Evolutionary conservation across 768 basidiomycete genomes (phyloP).

Genomic region (Cystoderma amianthinum): DNA sequence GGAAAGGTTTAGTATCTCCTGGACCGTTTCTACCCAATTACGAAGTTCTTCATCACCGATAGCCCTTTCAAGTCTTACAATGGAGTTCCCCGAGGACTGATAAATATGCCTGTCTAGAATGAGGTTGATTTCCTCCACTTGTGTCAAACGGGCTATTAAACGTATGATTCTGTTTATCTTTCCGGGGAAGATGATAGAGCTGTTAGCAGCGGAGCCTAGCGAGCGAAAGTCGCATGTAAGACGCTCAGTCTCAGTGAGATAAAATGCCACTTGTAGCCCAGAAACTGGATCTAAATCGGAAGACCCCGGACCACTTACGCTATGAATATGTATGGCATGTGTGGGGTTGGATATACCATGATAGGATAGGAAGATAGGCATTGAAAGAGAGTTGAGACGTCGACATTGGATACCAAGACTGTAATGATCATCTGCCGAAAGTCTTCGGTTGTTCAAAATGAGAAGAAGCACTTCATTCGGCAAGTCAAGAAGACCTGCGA

Average conservation of each 20-base stretch:
- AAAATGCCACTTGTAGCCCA: neutral
- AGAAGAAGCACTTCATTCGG: slow-evolving; percentile 7
- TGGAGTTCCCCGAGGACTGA: neutral
- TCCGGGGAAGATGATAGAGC: neutral
- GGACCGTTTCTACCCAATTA: neutral
- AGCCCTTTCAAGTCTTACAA: neutral
- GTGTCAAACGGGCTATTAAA: neutral
- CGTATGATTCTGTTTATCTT: neutral
- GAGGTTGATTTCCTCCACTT: neutral
- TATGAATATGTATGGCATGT: neutral
- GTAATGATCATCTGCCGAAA: slow-evolving; percentile 4
- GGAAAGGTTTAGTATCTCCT: neutral
- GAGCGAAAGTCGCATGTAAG: neutral
- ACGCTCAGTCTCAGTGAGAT: neutral
- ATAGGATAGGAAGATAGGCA: slow-evolving; percentile 6
- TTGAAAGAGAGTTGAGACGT: slow-evolving; percentile 5
- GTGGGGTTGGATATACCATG: neutral
- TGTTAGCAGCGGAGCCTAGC: neutral
- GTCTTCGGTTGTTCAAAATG: slow-evolving; percentile 5
- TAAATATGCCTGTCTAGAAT: neutral
- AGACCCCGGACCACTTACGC: neutral
- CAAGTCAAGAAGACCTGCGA: slow-evolving; percentile 3
- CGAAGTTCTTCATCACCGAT: neutral
- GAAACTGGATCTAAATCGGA: neutral
- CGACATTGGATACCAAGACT: slow-evolving; percentile 2